Conservation (phyloP, 2,329 filamentous ascomycete species). For the Epichloe elymi region DNA sequence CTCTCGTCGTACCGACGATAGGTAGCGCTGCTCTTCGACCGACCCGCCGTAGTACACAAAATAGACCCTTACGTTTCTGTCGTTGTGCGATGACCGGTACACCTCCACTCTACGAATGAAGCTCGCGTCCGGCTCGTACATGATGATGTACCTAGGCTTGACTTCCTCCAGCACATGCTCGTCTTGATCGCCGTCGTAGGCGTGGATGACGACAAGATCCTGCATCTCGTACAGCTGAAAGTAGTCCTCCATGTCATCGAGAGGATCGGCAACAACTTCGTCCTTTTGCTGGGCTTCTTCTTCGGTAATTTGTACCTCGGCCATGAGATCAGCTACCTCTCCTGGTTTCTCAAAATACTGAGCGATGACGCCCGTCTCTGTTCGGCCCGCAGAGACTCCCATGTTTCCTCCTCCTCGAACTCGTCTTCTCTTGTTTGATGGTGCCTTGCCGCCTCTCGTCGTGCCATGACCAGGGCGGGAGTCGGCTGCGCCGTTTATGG, state of each 20-base stretch:
- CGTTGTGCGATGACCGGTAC: constrained; percentile 86
- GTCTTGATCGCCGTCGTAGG: constrained; percentile 91
- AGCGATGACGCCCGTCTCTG: constrained; percentile 60
- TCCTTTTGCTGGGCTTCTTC: constrained; percentile 63
- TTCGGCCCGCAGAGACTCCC: constrained; percentile 45
- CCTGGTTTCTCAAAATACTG: constrained; percentile 71
- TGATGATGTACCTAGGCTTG: constrained; percentile 87
- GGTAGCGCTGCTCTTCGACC: constrained; percentile 88
- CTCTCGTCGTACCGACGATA: constrained; percentile 79
- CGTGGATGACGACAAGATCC: constrained; percentile 77
- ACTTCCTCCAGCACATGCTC: constrained; percentile 93
- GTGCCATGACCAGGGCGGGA: constrained; percentile 31
- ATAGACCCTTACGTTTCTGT: constrained; percentile 81
- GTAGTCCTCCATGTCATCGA: constrained; percentile 85
- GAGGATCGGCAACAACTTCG: constrained; percentile 60
- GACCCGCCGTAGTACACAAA: constrained; percentile 94
- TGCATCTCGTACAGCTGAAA: constrained; percentile 87
- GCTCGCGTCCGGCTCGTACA: constrained; percentile 93
- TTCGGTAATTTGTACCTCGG: constrained; percentile 70
- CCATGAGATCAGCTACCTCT: constrained; percentile 71
- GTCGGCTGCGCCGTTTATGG: constrained; percentile 54
- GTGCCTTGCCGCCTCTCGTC: constrained; percentile 45
- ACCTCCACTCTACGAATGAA: constrained; percentile 94
- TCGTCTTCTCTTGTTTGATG: constrained; percentile 75
- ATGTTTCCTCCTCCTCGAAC: constrained; percentile 63